Percentiles rank a stretch among this genome's conserved stretches.
These are phyloP conservation scores for Clavariopsis aquatica DNA, from an alignment of 495 filamentous ascomycete genomes.

Conservation along the genomic window DNA sequence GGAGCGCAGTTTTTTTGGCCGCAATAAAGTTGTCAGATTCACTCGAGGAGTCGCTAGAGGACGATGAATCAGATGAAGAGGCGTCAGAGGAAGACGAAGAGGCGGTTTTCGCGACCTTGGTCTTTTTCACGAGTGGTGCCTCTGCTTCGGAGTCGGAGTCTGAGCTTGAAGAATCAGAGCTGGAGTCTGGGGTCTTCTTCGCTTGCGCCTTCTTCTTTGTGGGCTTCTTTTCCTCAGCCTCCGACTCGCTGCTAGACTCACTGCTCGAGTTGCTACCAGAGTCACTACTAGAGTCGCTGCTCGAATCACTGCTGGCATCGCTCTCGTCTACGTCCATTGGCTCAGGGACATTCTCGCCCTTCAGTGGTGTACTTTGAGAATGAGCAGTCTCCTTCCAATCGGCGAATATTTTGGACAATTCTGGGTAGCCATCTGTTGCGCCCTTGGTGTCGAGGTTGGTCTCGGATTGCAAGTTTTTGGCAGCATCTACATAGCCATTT, in stretches of 20 bases:
- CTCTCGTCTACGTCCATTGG: constrained; percentile 32
- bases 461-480: constrained; percentile 15
- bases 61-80: constrained; percentile 19
- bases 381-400: constrained; percentile 26
- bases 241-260: constrained; percentile 34
- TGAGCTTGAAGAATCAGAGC: constrained; percentile 12
- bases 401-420: constrained; percentile 27
- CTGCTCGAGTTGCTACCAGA: constrained; percentile 22
- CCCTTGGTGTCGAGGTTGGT: background rate
- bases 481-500: constrained; percentile 33
- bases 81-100: constrained; percentile 21
- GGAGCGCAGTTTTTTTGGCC: constrained; percentile 7
- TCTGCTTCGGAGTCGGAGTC: constrained; percentile 14
- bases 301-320: constrained; percentile 12
- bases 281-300: constrained; percentile 15
- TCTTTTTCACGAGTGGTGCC: constrained; percentile 11
- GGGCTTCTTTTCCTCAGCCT: constrained; percentile 13
- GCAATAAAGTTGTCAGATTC: constrained; percentile 5
- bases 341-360: constrained; percentile 11
- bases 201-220: constrained; percentile 5
- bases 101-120: constrained; percentile 5
- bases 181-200: constrained; percentile 14
- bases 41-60: constrained; percentile 25
- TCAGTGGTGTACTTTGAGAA: background rate
- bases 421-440: constrained; percentile 24